These are phyloP conservation scores for Neurospora crassa DNA, from an alignment of 2,329 filamentous ascomycete genomes.

Conservation along the genomic window DNA sequence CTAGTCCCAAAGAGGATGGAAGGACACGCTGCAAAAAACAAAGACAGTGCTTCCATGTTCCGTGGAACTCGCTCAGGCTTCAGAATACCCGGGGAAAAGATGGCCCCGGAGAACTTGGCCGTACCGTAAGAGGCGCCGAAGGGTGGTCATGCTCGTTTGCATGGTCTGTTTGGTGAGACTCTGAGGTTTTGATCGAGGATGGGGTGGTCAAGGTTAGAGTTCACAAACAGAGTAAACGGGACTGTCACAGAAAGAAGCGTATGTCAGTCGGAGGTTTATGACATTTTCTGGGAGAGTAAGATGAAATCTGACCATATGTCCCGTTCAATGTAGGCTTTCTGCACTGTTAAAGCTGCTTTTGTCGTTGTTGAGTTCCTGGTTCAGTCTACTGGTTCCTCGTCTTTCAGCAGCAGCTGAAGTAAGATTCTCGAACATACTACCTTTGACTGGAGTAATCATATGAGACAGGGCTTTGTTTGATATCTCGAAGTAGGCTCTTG, in stretches of 20 bases:
- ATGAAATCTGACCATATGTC: neutral
- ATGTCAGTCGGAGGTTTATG: neutral
- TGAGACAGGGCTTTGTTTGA: neutral
- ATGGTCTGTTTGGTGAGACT: neutral
- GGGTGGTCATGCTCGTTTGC: conserved; percentile 49
- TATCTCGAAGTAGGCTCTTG: neutral
- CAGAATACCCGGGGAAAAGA: conserved; percentile 94
- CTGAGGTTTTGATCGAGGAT: neutral
- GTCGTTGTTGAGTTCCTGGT: neutral
- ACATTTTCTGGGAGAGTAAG: too few relatives aligned
- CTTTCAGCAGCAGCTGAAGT: neutral
- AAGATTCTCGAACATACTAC: neutral
- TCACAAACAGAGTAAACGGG: conserved; percentile 35
- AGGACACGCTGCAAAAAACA: too few relatives aligned
- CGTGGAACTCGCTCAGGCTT: conserved; percentile 58
- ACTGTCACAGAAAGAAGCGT: conserved; percentile 17
- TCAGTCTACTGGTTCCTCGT: neutral
- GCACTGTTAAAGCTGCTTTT: neutral
- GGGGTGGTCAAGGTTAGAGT: neutral
- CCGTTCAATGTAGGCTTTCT: neutral
- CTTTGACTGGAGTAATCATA: neutral
- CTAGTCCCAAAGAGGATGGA: too few relatives aligned
- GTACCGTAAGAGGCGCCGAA: conserved; percentile 96
- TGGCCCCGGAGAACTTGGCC: conserved; percentile 97
- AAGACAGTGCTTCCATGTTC: conserved; percentile 5